phyloP scores from a whole-genome alignment of 192 early-diverging fungal species.

The Umbelopsis sp. region DNA sequence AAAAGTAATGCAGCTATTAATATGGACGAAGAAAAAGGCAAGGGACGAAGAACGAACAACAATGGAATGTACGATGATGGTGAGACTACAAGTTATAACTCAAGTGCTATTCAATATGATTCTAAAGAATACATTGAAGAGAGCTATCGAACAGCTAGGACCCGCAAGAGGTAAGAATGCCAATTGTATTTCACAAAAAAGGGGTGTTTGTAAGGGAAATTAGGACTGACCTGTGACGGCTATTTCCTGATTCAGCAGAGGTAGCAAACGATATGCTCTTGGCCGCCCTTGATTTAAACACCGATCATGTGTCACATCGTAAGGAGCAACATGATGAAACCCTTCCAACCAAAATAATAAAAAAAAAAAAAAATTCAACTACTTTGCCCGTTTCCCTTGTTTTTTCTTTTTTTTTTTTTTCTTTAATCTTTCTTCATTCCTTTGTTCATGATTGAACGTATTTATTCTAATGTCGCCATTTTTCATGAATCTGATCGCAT shows the following conservation, averaged over 20 bases:
- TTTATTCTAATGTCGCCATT: slow-evolving; percentile 19
- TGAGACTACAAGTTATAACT: slow-evolving; percentile 5
- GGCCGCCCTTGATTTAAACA: slow-evolving; percentile 18
- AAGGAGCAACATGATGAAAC: slow-evolving; percentile 12
- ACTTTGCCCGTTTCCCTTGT: not conserved
- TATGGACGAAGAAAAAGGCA: slow-evolving; percentile 14
- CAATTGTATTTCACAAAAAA: not conserved
- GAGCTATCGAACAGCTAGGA: slow-evolving; percentile 8
- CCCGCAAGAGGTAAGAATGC: slow-evolving; percentile 11
- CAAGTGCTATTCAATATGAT: not conserved
- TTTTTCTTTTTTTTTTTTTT: slow-evolving; percentile 2
- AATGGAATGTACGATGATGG: slow-evolving; percentile 16
- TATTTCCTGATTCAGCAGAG: slow-evolving; percentile 19
- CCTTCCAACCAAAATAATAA: slow-evolving; percentile 21
- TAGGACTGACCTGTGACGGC: not conserved
- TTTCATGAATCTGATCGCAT: slow-evolving; percentile 20
- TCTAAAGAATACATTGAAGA: slow-evolving; percentile 22
- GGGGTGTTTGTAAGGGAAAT: not conserved
- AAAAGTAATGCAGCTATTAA: slow-evolving; percentile 16
- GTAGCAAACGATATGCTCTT: slow-evolving; percentile 29
- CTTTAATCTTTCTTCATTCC: not conserved
- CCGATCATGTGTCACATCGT: slow-evolving; percentile 7
- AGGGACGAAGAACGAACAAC: slow-evolving; percentile 7
- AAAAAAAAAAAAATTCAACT: slow-evolving; percentile 26
- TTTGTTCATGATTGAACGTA: slow-evolving; percentile 26